Evolutionary conservation across 2,329 filamentous ascomycete genomes (phyloP), one percentile per base, ranked within the genome.

Genomic region (Calcarisporium arbuscula): DNA sequence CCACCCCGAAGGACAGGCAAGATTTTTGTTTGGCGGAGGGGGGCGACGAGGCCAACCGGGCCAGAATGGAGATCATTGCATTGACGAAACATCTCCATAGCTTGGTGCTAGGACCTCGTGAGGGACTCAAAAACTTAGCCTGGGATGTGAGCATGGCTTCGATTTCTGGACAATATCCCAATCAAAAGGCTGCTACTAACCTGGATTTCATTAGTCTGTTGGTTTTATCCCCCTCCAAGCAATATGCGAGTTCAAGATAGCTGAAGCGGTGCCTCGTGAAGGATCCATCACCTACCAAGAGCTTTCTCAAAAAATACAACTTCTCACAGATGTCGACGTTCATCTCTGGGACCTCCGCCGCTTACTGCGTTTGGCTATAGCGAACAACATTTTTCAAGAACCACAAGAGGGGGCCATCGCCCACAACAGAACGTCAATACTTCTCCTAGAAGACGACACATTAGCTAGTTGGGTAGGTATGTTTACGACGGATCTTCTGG

Each of bases 341-440:
- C 50, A 46, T 6, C 34, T 46, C 3, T 40, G 40, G 10, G 49
- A 55, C 37, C 44, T 58, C 9, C 49, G 53, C 6, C 61, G 64
- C 16, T 40, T 67, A 1, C 29, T 65, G 17, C 61, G 63, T 10
- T 52, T 60, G 21, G 58, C 60, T 19, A 60, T 63, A 39, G 51
- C 54, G 1, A 60, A 61, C 39, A 53, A 54, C 28, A 43, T 66
- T 16, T 67, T 68, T 35, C 36, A 40, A 17, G 65, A 68, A 44
- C 61, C 60, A 0, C 35, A 48, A 11, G 41, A 49, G 4, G 62
- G 57, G 4, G 45, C 49, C 11, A 58, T 69, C 5, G 55, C 57
- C 4, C 65, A 68, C 41, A 67, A 59, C 12, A 44, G 51, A 7
- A 42, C 46, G 2, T 61, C 57, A 17, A 50, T 48, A 6, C 34